A percentile compares a stretch with the other conserved stretches of the same genome.
Evolutionary conservation across 495 filamentous ascomycete genomes (phyloP).

Genomic region (Glarea lozoyensis): DNA sequence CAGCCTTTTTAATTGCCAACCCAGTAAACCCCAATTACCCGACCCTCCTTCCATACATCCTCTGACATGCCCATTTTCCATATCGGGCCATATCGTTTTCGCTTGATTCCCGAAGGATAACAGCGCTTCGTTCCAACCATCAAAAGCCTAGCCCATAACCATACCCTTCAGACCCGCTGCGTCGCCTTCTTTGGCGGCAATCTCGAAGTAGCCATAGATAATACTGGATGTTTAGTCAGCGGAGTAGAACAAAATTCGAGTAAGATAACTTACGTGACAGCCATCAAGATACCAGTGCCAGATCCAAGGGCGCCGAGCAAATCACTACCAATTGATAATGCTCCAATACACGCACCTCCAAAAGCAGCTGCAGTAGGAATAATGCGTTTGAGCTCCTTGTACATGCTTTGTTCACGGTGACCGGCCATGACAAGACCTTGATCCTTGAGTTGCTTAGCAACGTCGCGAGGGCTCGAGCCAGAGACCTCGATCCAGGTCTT

Average conservation of each 20-base stretch:
- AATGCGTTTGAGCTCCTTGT: conserved; percentile 98
- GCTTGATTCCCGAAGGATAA: too few species aligned
- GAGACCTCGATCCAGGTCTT: conserved; percentile 99
- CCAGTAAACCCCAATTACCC: too few species aligned
- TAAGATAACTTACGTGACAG: conserved; percentile 97
- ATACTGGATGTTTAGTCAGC: conserved; percentile 51
- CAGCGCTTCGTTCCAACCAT: too few species aligned
- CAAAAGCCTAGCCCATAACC: conserved; percentile 56
- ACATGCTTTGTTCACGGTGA: conserved; percentile 99
- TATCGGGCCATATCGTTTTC: too few species aligned
- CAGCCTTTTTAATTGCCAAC: too few species aligned
- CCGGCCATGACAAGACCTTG: conserved; percentile 99
- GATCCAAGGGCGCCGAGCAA: conserved; percentile 93
- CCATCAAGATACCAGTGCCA: conserved; percentile 94
- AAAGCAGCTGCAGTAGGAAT: conserved; percentile 98
- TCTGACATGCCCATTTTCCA: too few species aligned
- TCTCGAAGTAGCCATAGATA: conserved; percentile 98
- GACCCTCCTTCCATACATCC: too few species aligned
- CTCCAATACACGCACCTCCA: conserved; percentile 98
- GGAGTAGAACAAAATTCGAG: not conserved
- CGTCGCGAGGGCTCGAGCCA: conserved; percentile 91
- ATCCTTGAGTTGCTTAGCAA: conserved; percentile 99
- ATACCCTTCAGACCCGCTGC: conserved; percentile 86
- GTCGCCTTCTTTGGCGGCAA: conserved; percentile 96
- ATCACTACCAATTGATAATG: conserved; percentile 89